These are phyloP conservation scores for Hippophae tibetana DNA, from an alignment of 306 rosid genomes.

Conservation along the genomic window DNA sequence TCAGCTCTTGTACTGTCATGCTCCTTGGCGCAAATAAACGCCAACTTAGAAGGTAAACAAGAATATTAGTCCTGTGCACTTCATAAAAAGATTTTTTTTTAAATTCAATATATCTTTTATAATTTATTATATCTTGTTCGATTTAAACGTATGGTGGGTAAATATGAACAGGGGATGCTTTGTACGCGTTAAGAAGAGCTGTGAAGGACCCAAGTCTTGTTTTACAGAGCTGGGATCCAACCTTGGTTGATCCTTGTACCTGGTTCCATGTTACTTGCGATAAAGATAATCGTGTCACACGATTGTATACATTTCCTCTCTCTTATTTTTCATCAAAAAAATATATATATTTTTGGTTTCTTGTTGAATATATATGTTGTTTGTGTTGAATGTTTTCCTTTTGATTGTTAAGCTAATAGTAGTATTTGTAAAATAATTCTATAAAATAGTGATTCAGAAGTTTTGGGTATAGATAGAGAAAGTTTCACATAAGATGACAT, in stretches of 20 bases:
- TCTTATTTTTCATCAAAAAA: neutral
- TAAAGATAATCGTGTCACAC: conserved; percentile 42
- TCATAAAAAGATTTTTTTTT: neutral
- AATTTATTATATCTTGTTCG: neutral
- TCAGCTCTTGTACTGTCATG: conserved; percentile 26
- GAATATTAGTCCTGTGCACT: neutral
- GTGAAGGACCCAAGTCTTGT: conserved; percentile 63
- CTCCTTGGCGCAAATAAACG: conserved; percentile 23
- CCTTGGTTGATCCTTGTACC: conserved; percentile 81
- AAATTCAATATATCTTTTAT: neutral
- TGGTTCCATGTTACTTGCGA: conserved; percentile 94
- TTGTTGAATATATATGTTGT: neutral
- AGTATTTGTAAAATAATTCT: neutral
- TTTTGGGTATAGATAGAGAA: neutral
- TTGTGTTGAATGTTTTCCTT: too few relatives aligned
- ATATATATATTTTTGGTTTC: neutral
- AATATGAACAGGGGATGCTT: conserved; percentile 63
- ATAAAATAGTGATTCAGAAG: neutral
- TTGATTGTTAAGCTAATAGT: neutral
- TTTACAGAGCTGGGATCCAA: conserved; percentile 83
- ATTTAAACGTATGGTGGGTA: neutral
- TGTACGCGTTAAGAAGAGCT: conserved; percentile 62
- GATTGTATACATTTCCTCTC: conserved; percentile 36
- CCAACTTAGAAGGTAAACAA: conserved; percentile 67
- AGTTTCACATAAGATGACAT: too few relatives aligned